Percentiles rank a stretch among this genome's conserved stretches.
Evolutionary conservation across 306 rosid species (phyloP).

Genomic region (Sindora glabra): DNA sequence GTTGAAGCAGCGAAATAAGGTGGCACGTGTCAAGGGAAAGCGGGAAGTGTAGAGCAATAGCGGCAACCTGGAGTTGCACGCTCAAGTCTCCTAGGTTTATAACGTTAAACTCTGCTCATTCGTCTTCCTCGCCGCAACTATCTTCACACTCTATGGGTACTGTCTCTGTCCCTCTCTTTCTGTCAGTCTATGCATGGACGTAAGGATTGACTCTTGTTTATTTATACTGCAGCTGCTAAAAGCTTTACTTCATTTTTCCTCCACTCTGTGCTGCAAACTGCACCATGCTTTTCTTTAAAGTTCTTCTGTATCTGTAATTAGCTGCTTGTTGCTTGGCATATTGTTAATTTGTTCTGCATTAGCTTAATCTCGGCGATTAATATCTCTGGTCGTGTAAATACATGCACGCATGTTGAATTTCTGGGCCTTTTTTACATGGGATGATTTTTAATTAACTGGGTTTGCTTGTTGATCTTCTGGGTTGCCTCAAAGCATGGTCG

Average conservation of each 20-base stretch:
- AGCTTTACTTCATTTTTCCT: not conserved
- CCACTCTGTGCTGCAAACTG: not conserved
- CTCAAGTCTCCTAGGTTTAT: slow-evolving; percentile 14
- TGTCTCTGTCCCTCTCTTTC: not conserved
- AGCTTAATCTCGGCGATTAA: not conserved
- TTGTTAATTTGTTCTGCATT: not conserved
- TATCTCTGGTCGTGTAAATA: not conserved
- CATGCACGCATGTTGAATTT: not conserved
- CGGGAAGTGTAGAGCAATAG: slow-evolving; percentile 2
- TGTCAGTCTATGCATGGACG: slow-evolving; percentile 6
- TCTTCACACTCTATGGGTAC: slow-evolving; percentile 4
- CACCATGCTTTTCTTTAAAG: not conserved
- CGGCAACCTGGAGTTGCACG: not conserved
- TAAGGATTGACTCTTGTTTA: not conserved
- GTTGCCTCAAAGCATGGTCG: not conserved
- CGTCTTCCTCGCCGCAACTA: slow-evolving; percentile 26
- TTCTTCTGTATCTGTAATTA: not conserved
- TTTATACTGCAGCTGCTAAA: not conserved
- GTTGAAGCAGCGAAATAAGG: not conserved
- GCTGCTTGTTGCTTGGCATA: not conserved
- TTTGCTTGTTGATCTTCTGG: not conserved
- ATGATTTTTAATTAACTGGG: not conserved
- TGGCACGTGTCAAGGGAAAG: slow-evolving; percentile 22
- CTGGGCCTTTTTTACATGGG: not conserved
- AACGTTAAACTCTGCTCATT: slow-evolving; percentile 30